These are phyloP conservation scores for Hemisphaericaspora xylofermentans DNA, from an alignment of 1,139 yeast species.

Conservation along the genomic window DNA sequence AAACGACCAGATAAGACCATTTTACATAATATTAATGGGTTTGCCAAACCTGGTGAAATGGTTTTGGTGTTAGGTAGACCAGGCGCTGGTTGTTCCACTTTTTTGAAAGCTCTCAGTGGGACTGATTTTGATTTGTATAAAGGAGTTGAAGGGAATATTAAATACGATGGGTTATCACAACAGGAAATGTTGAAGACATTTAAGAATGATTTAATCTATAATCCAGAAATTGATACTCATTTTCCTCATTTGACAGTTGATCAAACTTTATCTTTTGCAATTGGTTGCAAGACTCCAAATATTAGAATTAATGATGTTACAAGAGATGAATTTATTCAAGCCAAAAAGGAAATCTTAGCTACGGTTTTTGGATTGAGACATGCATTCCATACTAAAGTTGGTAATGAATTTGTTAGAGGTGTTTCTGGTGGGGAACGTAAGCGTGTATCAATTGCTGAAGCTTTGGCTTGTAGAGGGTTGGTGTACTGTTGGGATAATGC, in stretches of 20 bases:
- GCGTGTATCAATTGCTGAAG: conserved; percentile 76
- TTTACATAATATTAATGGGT: conserved; percentile 39
- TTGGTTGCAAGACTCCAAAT: conserved; percentile 60
- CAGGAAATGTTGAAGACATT: conserved; percentile 47
- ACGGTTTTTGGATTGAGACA: conserved; percentile 55
- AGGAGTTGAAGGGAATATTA: conserved; percentile 34
- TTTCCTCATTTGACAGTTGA: conserved; percentile 65
- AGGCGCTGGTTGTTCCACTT: conserved; percentile 66
- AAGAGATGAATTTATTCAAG: conserved; percentile 47
- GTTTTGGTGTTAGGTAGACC: conserved; percentile 63
- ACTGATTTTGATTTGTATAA: conserved; percentile 25
- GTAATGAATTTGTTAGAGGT: conserved; percentile 61
- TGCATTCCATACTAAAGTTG: conserved; percentile 26
- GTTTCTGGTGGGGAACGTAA: conserved; percentile 86
- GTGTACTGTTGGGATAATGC: conserved; percentile 74
- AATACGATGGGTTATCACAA: conserved; percentile 53
- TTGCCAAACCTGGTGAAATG: conserved; percentile 60
- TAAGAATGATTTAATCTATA: conserved; percentile 55
- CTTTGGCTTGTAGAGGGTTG: conserved; percentile 55
- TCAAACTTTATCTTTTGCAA: conserved; percentile 60
- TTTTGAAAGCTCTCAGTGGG: conserved; percentile 56
- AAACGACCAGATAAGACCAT: conserved; percentile 40
- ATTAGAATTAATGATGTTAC: conserved; percentile 49
- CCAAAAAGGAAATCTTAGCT: conserved; percentile 49
- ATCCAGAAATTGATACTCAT: conserved; percentile 62